Conservation (phyloP, 2,329 filamentous ascomycete species). For the Monilinia fructicola region DNA sequence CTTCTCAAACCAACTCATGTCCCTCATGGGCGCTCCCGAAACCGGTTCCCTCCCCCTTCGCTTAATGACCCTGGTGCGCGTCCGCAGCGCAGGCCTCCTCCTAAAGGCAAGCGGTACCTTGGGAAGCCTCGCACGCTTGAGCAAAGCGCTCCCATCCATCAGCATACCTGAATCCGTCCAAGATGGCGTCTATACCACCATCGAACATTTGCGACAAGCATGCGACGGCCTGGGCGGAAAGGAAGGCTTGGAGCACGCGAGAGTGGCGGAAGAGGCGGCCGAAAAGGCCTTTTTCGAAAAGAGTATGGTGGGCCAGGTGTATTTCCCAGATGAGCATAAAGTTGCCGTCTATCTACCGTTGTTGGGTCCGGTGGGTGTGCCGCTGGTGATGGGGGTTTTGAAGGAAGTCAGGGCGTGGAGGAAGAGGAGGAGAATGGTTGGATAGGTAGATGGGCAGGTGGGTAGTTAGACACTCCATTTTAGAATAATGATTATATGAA, state of each 20-base stretch:
- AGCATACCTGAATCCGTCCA: slow-evolving; percentile 87
- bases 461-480: neutral
- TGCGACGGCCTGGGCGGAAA: slow-evolving; percentile 67
- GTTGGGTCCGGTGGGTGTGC: slow-evolving; percentile 86
- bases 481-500: slow-evolving; percentile 22
- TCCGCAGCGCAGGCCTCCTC: slow-evolving; percentile 80
- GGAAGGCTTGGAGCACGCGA: slow-evolving; percentile 74
- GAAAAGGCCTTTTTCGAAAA: slow-evolving; percentile 98
- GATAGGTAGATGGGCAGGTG: neutral
- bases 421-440: slow-evolving; percentile 32
- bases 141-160: slow-evolving; percentile 80
- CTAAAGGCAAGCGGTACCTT: slow-evolving; percentile 90
- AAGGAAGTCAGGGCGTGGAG: slow-evolving; percentile 68
- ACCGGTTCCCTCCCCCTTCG: slow-evolving; percentile 82
- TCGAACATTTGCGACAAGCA: slow-evolving; percentile 73
- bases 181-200: slow-evolving; percentile 76
- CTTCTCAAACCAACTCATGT: slow-evolving; percentile 86
- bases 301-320: slow-evolving; percentile 97
- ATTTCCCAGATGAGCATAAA: slow-evolving; percentile 98
- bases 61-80: slow-evolving; percentile 79
- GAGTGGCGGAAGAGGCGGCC: slow-evolving; percentile 82
- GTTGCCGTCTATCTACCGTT: slow-evolving; percentile 93
- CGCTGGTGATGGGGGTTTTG: slow-evolving; percentile 76
- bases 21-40: slow-evolving; percentile 80
- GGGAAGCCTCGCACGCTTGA: slow-evolving; percentile 86